Evolutionary conservation across 2,329 filamentous ascomycete species (phyloP).

Genomic region (Fusarium lateritium): DNA sequence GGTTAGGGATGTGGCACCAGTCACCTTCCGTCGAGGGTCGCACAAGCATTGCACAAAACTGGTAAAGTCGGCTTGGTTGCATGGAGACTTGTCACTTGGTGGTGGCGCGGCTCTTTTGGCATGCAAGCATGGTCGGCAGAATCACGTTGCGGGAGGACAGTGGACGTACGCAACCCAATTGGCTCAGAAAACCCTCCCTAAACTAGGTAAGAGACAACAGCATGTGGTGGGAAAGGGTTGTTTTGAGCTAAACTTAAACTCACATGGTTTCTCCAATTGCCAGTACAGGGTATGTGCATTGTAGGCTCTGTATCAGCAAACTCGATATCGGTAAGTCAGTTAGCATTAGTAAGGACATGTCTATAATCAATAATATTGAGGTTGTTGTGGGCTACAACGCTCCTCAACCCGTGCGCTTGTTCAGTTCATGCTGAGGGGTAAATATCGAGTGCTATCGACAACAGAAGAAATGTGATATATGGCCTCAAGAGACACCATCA

Average conservation of each 20-base stretch:
- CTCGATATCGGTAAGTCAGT: not conserved
- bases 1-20: constrained; percentile 37
- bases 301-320: not conserved
- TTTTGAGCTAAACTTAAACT: constrained; percentile 31
- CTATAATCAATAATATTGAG: too few species aligned
- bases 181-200: constrained; percentile 8
- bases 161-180: constrained; percentile 16
- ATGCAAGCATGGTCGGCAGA: constrained; percentile 28
- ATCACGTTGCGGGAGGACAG: not conserved
- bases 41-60: constrained; percentile 34
- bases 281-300: not conserved
- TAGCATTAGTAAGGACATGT: not conserved
- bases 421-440: too few species aligned
- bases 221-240: constrained; percentile 34
- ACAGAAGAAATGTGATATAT: too few species aligned
- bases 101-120: constrained; percentile 35
- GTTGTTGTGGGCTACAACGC: too few species aligned
- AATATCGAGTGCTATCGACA: too few species aligned
- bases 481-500: too few species aligned
- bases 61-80: constrained; percentile 1
- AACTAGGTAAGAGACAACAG: constrained; percentile 19
- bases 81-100: constrained; percentile 17
- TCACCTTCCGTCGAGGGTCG: constrained; percentile 23
- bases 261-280: constrained; percentile 18
- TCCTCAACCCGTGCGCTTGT: too few species aligned